Evolutionary conservation across 2,329 filamentous ascomycete genomes (phyloP).

Genomic region (Monosporascus sp.): DNA sequence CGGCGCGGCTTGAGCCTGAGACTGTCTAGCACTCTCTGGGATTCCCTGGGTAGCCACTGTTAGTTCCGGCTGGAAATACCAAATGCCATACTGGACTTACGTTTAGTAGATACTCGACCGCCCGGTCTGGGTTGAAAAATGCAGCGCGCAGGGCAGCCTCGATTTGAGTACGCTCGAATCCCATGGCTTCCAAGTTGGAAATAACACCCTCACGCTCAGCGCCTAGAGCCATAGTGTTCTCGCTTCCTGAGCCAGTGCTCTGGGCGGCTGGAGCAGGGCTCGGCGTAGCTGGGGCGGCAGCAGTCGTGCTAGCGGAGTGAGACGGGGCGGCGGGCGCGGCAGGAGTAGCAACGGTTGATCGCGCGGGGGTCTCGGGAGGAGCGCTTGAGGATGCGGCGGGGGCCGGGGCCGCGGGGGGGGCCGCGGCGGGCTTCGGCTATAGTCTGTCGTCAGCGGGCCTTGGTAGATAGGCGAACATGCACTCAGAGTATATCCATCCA

Average conservation of each 20-base stretch:
- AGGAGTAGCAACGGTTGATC: slow-evolving; percentile 44
- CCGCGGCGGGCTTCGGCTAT: slow-evolving; percentile 65
- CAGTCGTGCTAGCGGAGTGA: slow-evolving; percentile 37
- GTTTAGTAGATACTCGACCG: slow-evolving; percentile 89
- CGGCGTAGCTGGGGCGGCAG: slow-evolving; percentile 48
- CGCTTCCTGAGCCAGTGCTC: slow-evolving; percentile 47
- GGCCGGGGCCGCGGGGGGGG: slow-evolving; percentile 24
- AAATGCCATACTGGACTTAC: slow-evolving; percentile 43
- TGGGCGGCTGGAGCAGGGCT: slow-evolving; percentile 49
- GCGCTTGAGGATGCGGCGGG: slow-evolving; percentile 56
- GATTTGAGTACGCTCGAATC: slow-evolving; percentile 82
- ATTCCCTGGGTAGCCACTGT: slow-evolving; percentile 61
- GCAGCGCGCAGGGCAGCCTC: slow-evolving; percentile 93
- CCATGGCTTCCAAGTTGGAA: slow-evolving; percentile 95
- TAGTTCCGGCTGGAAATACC: not conserved
- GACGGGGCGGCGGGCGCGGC: slow-evolving; percentile 46
- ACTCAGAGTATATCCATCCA: slow-evolving; percentile 18
- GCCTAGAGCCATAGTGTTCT: slow-evolving; percentile 82
- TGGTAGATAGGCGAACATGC: slow-evolving; percentile 2
- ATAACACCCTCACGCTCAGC: slow-evolving; percentile 76
- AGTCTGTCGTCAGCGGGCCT: slow-evolving; percentile 11
- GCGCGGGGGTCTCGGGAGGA: slow-evolving; percentile 58
- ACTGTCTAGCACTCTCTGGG: slow-evolving; percentile 73
- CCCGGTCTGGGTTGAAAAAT: slow-evolving; percentile 94
- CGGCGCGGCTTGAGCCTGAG: slow-evolving; percentile 48